Evolutionary conservation across 106 monocot species (phyloP).

Genomic region (Allium cepa): DNA sequence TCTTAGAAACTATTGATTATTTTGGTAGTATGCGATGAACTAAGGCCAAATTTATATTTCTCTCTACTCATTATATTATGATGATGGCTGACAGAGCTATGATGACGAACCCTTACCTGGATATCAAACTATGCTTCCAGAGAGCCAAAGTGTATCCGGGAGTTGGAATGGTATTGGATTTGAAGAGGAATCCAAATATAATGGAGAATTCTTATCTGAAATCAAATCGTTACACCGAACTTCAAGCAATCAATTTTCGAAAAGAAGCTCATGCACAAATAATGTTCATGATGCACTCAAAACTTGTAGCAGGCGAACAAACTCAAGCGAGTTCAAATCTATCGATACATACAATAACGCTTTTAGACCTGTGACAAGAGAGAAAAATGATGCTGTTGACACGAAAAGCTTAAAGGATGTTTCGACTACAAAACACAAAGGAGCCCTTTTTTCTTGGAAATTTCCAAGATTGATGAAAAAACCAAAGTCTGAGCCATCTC

Average conservation of each 20-base stretch:
- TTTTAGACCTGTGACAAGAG: conserved; percentile 48
- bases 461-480: conserved; percentile 49
- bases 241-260: conserved; percentile 22
- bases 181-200: conserved; percentile 34
- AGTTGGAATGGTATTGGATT: conserved; percentile 34
- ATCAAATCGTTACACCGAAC: conserved; percentile 17
- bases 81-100: conserved; percentile 47
- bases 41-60: too few species aligned
- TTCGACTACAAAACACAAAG: conserved; percentile 19
- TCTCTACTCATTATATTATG: too few species aligned
- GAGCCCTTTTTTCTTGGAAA: conserved; percentile 46
- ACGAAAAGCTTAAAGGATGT: conserved; percentile 16
- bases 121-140: conserved; percentile 30
- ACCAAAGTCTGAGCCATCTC: conserved; percentile 42
- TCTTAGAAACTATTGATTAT: too few species aligned
- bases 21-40: too few species aligned
- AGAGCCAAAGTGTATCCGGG: conserved; percentile 45
- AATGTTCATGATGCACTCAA: conserved; percentile 21
- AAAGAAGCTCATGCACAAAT: conserved; percentile 20
- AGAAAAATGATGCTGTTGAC: conserved; percentile 17
- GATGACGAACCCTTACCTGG: conserved; percentile 55
- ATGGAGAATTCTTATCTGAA: conserved; percentile 18
- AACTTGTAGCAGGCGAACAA: conserved; percentile 23
- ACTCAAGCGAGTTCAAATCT: conserved; percentile 33
- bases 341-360: conserved; percentile 32